Evolutionary conservation across 306 rosid species (phyloP), one percentile per base, ranked within the genome.

Genomic region (Herpetospermum pedunculosum): DNA sequence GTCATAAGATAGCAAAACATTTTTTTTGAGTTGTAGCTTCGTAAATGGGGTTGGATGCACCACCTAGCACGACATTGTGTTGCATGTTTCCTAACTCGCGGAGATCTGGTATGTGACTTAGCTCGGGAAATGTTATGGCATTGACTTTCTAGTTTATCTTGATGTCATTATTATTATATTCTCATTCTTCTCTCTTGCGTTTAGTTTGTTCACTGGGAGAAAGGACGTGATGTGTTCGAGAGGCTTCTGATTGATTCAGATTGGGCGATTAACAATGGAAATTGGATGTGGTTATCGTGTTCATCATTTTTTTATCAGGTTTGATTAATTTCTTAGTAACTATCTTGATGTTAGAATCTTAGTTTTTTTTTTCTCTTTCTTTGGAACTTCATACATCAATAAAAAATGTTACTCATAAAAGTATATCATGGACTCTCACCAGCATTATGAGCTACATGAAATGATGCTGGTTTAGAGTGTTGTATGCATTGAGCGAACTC

Each of bases 261-360:
- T 74, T 93, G 97, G 98, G 92, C 97, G 46, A 87, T 93, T 77
- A 93, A 89, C 84, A 91, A 89, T 77, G 98, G 94, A 48, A 93
- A 93, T 83, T 93, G 98, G 98, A 76, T 89, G 77, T 93, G 98
- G 98, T 93, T 93, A 62, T 93, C 96, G 2, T 93, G 98, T 77
- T 93, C 98, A 19, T 87, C 97, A 23, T 87, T 93, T 79, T 93
- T 93, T 84, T 93, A 93, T 84, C 98, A 93, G 91, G 98, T 89
- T 35, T 13, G 78, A 75, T 60, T 65, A 2, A 0, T 38, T 11
- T 23, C 29, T 34, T 37, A 18, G 28, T 37, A 63, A 63, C 70
- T 15, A 38, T 60, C 69, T 60, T 8, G 11, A 18, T 60, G 69
- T 60, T 34, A 14, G 41, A 60, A 32, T 32, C 44, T 16, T 60